These are phyloP conservation scores for Fusarium neocosmosporiellum DNA, from an alignment of 2,329 filamentous ascomycete genomes.

Conservation along the genomic window DNA sequence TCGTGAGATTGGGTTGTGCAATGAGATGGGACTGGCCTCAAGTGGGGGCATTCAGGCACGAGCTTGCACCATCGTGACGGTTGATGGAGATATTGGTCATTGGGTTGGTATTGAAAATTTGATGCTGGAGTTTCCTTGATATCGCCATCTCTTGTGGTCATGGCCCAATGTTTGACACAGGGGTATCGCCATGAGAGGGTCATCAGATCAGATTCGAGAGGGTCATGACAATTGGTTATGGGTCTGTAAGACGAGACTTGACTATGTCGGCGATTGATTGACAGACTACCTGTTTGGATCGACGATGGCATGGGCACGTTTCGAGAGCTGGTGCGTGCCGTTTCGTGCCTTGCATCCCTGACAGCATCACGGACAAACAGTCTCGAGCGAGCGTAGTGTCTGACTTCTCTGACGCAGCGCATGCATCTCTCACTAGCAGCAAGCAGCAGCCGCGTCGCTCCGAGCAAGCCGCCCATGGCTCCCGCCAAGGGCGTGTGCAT, in stretches of 20 bases:
- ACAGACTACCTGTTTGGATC: conserved; percentile 13
- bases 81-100: conserved; percentile 19
- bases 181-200: conserved; percentile 2
- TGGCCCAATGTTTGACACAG: conserved; percentile 12
- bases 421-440: neutral
- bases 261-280: conserved; percentile 21
- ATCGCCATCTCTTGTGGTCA: neutral
- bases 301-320: conserved; percentile 31
- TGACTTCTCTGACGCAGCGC: neutral
- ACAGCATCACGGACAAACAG: neutral
- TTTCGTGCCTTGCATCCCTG: conserved; percentile 31
- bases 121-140: neutral
- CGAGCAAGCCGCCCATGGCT: conserved; percentile 13
- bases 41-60: conserved; percentile 28
- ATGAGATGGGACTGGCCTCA: conserved; percentile 26
- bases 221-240: neutral
- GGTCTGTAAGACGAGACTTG: neutral
- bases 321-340: conserved; percentile 27
- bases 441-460: conserved; percentile 35
- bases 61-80: conserved; percentile 9
- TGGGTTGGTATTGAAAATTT: neutral
- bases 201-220: neutral
- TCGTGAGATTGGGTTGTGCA: conserved; percentile 43
- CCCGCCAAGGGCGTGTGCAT: conserved; percentile 26
- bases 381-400: neutral